Evolutionary conservation across 2,329 filamentous ascomycete genomes (phyloP), one percentile per base, ranked within the genome.

Genomic region (Lachnellula occidentalis): DNA sequence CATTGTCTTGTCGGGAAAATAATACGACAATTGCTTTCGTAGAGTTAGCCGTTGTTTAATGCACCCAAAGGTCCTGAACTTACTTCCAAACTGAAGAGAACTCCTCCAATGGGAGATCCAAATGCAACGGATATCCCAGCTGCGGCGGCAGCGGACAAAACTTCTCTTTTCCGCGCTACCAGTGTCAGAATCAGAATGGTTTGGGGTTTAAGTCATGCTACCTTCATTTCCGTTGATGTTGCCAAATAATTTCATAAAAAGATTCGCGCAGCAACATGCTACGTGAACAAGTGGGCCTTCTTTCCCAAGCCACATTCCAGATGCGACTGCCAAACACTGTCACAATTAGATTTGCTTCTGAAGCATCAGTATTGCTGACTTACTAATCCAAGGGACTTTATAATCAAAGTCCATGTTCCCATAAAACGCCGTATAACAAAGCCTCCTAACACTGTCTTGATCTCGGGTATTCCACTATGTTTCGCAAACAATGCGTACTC

Each of bases 1-100:
- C 94, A 99, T 97, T 9, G 94, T 97, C 72, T 97, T 97, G 73
- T 97, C 92, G 0, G 94, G 92, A 64, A 97, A 97, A 71, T 96
- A 97, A 70, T 96, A 97, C 1, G 91, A 95, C 2, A 97, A 77
- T 79, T 95, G 90, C 81, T 88, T 56, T n/a, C 5, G 15, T 34
- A n/a, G 14, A 11, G 34, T 63, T 37, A 63, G 56, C 24, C n/a
- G 19, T 45, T 21, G 42, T 53, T 45, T 31, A 54, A 24, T 34
- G 42, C 21, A 34, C 17, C 21, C 11, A 0, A 22, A 17, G 22
- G 43, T 14, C 21, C 1, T 50, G 14, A 17, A 53, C 69, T 61
- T 73, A 87, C 84, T 74, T 96, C 92, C n/a, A 97, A 81, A 72
- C 90, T 95, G 76, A 97, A 97, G 19, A 97, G 75, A 21, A 97